Evolutionary conservation across 306 rosid species (phyloP).

Genomic region (Cicer bijugum): DNA sequence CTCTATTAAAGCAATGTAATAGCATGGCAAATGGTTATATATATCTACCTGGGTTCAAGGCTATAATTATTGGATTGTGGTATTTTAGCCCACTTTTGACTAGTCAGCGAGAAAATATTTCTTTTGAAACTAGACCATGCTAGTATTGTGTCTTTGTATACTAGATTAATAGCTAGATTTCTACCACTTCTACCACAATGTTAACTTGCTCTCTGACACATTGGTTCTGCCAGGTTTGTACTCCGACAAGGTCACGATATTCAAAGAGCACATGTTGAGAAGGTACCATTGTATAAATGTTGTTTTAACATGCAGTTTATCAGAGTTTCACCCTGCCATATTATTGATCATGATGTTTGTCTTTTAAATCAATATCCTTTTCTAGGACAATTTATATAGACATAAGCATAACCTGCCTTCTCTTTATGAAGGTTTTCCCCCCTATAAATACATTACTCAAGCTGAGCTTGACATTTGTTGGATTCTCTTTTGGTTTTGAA

Average conservation of each 20-base stretch:
- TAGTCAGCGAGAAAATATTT: no score
- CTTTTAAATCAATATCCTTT: constrained; percentile 33
- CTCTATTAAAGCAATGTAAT: no score
- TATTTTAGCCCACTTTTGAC: constrained; percentile 4
- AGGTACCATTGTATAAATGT: constrained; percentile 62
- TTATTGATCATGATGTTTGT: constrained; percentile 29
- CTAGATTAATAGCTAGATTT: constrained; percentile 10
- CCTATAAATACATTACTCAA: constrained; percentile 22
- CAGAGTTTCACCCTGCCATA: constrained; percentile 31
- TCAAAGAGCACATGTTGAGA: constrained; percentile 63
- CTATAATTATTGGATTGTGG: neutral
- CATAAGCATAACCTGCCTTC: constrained; percentile 25
- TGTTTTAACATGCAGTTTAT: neutral
- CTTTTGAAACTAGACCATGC: constrained; percentile 15
- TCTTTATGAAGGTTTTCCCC: constrained; percentile 8
- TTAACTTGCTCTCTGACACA: constrained; percentile 12
- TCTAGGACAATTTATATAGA: constrained; percentile 7
- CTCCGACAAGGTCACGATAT: constrained; percentile 51
- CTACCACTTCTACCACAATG: neutral
- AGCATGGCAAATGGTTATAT: no score
- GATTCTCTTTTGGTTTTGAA: constrained; percentile 28
- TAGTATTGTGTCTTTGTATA: constrained; percentile 28
- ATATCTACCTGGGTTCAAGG: neutral
- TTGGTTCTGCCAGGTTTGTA: constrained; percentile 57
- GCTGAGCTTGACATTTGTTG: constrained; percentile 18